Evolutionary conservation across 73 alveolate genomes (phyloP).

Genomic region (Stentor coeruleus): DNA sequence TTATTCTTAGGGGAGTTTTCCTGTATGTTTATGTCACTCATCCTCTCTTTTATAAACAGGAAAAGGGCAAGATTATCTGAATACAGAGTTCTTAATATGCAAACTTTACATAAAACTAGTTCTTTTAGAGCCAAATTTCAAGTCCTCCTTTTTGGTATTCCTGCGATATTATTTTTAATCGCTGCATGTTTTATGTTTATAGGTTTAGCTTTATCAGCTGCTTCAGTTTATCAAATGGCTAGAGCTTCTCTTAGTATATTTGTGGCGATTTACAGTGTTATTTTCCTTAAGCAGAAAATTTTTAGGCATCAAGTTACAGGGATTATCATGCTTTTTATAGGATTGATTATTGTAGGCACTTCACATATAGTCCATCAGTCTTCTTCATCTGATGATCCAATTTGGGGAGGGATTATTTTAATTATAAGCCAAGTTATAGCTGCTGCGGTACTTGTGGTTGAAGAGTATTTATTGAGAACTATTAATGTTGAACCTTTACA

Average conservation of each 20-base stretch:
- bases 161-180: constrained; percentile 62
- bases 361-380: neutral
- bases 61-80: too few relatives aligned
- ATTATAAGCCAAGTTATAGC: neutral
- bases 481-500: neutral
- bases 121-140: too few relatives aligned
- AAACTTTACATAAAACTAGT: too few relatives aligned
- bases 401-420: neutral
- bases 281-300: constrained; percentile 55
- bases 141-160: too few relatives aligned
- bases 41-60: too few relatives aligned
- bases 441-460: neutral
- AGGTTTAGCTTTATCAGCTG: constrained; percentile 61
- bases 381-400: neutral
- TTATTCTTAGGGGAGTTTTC: constrained; percentile 64
- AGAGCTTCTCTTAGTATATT: constrained; percentile 70
- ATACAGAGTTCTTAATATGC: too few relatives aligned
- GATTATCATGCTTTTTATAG: constrained; percentile 43
- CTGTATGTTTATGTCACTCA: constrained; percentile 46
- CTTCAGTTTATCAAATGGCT: constrained; percentile 81
- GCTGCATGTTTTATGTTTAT: constrained; percentile 59
- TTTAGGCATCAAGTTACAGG: constrained; percentile 58
- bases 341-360: constrained; percentile 57
- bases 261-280: constrained; percentile 48
- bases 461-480: neutral